Conservation (phyloP, 2,329 filamentous ascomycete species). For the Paraphoma chrysanthemicola region DNA sequence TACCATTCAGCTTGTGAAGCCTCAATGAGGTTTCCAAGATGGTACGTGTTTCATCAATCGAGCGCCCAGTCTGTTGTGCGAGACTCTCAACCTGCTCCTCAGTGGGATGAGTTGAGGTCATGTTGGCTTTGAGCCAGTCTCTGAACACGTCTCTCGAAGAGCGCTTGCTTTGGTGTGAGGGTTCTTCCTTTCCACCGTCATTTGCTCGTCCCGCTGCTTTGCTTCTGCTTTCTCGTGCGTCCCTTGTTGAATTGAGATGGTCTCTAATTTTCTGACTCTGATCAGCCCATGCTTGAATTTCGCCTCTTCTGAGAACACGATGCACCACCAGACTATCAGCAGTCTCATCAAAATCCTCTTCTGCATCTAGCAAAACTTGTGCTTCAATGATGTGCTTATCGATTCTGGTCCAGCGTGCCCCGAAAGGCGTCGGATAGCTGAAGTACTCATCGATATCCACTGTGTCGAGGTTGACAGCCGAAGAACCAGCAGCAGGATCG, state of each 20-base stretch:
- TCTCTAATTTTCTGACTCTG: not conserved
- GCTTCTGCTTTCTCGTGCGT: not conserved
- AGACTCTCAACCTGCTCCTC: too few species aligned
- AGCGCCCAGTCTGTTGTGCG: too few species aligned
- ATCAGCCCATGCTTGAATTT: conserved; percentile 23
- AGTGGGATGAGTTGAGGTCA: too few species aligned
- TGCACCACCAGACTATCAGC: conserved; percentile 21
- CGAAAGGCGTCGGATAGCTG: conserved; percentile 10
- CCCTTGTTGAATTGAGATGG: not conserved
- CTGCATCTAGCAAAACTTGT: conserved; percentile 18
- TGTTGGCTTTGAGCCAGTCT: too few species aligned
- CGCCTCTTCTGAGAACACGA: conserved; percentile 15
- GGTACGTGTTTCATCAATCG: too few species aligned
- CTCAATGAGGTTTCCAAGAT: too few species aligned
- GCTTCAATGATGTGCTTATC: conserved; percentile 24
- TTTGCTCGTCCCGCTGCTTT: not conserved
- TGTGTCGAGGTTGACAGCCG: not conserved
- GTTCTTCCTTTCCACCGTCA: not conserved
- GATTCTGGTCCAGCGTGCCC: conserved; percentile 18
- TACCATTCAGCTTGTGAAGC: too few species aligned
- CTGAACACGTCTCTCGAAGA: too few species aligned
- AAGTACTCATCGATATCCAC: not conserved
- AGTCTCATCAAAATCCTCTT: conserved; percentile 24
- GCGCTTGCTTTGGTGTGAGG: too few species aligned
- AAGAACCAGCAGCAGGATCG: not conserved